phyloP scores from a whole-genome alignment of 2,329 filamentous ascomycete genomes.

The Coccinonectria pachysandricola region DNA sequence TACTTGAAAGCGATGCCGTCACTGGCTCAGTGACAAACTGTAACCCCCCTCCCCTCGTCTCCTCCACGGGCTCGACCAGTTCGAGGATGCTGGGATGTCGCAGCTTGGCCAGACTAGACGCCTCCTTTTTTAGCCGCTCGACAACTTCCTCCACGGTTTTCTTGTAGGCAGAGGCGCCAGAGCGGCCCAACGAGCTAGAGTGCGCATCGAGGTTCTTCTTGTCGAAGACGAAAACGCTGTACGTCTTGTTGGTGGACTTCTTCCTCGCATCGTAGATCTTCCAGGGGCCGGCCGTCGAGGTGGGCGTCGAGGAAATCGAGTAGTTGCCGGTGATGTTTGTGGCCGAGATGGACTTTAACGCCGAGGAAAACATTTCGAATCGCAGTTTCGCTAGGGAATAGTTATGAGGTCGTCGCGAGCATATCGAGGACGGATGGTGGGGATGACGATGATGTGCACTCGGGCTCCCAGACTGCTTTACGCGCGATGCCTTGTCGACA shows the following conservation, averaged over 20 bases:
- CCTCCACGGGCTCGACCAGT: conserved; percentile 88
- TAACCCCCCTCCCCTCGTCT: conserved; percentile 79
- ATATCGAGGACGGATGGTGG: conserved; percentile 13
- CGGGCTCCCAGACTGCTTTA: conserved; percentile 1
- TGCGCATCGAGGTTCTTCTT: conserved; percentile 68
- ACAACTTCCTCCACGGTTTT: conserved; percentile 80
- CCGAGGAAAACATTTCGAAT: conserved; percentile 96
- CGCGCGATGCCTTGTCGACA: conserved; percentile 1
- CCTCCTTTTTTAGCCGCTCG: conserved; percentile 84
- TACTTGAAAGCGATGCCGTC: conserved; percentile 72
- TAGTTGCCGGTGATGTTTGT: conserved; percentile 91
- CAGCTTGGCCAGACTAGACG: conserved; percentile 74
- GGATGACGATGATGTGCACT: conserved; percentile 3
- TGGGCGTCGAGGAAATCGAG: conserved; percentile 62
- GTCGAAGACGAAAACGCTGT: conserved; percentile 92
- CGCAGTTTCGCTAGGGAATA: no score
- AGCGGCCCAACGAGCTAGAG: conserved; percentile 28
- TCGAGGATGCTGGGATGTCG: conserved; percentile 89
- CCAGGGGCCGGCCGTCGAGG: conserved; percentile 84
- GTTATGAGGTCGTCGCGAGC: conserved; percentile 13
- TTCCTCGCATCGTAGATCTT: conserved; percentile 97
- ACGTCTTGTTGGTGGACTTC: conserved; percentile 82
- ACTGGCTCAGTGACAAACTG: conserved; percentile 95
- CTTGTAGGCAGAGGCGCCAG: conserved; percentile 56
- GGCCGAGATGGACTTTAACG: conserved; percentile 84